Evolutionary conservation across 2,329 filamentous ascomycete species (phyloP), one percentile per base, ranked within the genome.

Genomic region (Colletotrichum sansevieriae): DNA sequence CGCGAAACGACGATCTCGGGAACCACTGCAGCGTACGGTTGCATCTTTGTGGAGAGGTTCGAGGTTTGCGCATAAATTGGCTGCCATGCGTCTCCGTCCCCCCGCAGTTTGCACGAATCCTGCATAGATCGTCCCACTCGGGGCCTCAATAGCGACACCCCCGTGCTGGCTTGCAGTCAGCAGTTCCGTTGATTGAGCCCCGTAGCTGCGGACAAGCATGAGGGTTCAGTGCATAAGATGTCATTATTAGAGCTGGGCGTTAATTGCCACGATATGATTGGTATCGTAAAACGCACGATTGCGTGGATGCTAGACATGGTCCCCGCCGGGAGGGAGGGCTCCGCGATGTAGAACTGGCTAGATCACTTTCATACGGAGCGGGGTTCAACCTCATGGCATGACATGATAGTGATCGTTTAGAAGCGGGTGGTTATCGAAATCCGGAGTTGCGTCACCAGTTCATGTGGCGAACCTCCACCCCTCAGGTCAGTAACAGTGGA

Each of bases 81-180:
- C 22, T 22, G 22, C 22, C 4, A 22, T 22, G 22, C 22, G 22
- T 22, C 22, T 55, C 33, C 52, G 52, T 18, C 29, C 52, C 52
- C 52, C 52, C 52, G 35, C 52, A 35, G 22, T 55, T 55, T 55
- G 52, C 52, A 55, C 52, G 41, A 20, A 2, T 41, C 2, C 1
- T 41, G 52, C 52, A 55, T 55, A 41, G 25, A 7, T 25, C 33
- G 52, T 39, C 52, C 52, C 35, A 55, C 33, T 41, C 33, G 52
- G 33, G 33, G 41, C 41, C 33, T 25, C 52, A 18, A 13, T 55
- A 4, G 33, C 51, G 51, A n/a, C 51, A 55, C 51, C 20, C 39
- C 3, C 18, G 18, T 55, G 51, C 51, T 33, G 51, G 11, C 29
- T 25, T 22, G 51, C 51, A 39, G 18, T 37, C 51, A 33, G 33